Conservation (phyloP, 805 yeast species). For the Wickerhamiella bombiphila region DNA sequence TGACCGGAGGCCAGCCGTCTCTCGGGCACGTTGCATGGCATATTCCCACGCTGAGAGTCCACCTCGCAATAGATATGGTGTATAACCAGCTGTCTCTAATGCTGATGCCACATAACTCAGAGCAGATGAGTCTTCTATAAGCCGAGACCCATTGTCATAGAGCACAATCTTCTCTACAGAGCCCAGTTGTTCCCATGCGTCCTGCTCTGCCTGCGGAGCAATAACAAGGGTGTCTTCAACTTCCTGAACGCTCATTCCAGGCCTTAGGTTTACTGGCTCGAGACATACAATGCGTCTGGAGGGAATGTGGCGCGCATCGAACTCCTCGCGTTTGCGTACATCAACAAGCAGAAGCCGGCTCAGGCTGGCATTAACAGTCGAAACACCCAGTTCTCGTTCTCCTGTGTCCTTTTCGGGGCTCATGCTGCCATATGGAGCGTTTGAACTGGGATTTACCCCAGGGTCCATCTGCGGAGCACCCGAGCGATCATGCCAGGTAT, state of each 20-base stretch:
- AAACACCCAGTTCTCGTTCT: too few relatives aligned
- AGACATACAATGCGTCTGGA: constrained; percentile 49
- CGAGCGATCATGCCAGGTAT: too few relatives aligned
- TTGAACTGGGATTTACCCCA: too few relatives aligned
- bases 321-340: constrained; percentile 46
- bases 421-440: too few relatives aligned
- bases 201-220: constrained; percentile 42
- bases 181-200: constrained; percentile 37
- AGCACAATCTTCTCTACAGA: constrained; percentile 49
- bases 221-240: constrained; percentile 47
- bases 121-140: constrained; percentile 13
- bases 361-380: not conserved
- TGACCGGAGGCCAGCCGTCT: not conserved
- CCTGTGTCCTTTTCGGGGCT: too few relatives aligned
- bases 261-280: constrained; percentile 51
- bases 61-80: constrained; percentile 32
- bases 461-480: too few relatives aligned
- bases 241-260: constrained; percentile 43
- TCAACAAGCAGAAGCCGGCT: constrained; percentile 43
- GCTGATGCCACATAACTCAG: constrained; percentile 28
- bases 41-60: constrained; percentile 38
- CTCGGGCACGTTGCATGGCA: constrained; percentile 10
- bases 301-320: constrained; percentile 47
- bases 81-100: constrained; percentile 29
- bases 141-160: constrained; percentile 34